phyloP scores from a whole-genome alignment of 2,329 filamentous ascomycete genomes.

The Colletotrichum sp. region DNA sequence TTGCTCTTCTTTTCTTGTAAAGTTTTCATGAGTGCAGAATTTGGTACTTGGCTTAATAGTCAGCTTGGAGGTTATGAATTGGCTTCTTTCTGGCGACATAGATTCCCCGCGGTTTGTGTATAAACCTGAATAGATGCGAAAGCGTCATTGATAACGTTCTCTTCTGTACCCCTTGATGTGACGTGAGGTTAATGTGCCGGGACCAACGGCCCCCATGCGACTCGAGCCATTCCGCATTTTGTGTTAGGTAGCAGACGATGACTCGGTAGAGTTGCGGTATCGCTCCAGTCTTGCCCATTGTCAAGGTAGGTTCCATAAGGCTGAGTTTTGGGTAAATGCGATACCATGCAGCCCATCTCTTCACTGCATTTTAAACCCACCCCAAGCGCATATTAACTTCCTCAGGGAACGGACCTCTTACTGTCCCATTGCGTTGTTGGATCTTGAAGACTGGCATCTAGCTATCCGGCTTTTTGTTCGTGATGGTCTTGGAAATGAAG shows the following conservation, averaged over 20 bases:
- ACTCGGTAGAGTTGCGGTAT: background rate
- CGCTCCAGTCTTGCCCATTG: background rate
- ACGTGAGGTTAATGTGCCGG: background rate
- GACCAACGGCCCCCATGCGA: background rate
- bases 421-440: background rate
- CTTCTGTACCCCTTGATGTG: background rate
- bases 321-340: background rate
- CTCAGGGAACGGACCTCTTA: background rate
- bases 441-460: background rate
- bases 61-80: slow-evolving; percentile 14
- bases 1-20: slow-evolving; percentile 21
- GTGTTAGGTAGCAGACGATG: background rate
- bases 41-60: background rate
- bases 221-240: background rate
- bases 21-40: background rate
- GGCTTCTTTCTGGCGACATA: slow-evolving; percentile 15
- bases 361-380: background rate
- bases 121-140: slow-evolving; percentile 8
- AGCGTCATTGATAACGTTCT: background rate
- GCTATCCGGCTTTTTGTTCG: background rate
- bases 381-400: background rate
- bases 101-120: slow-evolving; percentile 16
- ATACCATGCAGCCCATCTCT: background rate
- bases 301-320: background rate
- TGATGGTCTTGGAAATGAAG: background rate